Evolutionary conservation across 768 basidiomycete genomes (phyloP).

Genomic region (Lactarius pseudohatsudake): DNA sequence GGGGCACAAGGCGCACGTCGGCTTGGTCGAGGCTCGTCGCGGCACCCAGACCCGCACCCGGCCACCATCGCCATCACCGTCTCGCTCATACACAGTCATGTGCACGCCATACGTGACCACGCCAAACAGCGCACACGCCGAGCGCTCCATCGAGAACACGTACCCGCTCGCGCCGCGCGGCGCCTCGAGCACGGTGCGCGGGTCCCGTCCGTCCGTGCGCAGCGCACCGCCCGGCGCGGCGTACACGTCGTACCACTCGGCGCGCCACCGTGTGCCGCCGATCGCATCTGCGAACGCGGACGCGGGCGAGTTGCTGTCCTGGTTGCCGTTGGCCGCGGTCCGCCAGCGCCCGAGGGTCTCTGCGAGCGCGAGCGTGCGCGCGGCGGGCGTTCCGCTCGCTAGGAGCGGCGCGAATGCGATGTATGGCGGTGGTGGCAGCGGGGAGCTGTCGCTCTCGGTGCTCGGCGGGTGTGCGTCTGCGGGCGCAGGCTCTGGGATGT

Average conservation of each 20-base stretch:
- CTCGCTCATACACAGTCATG: conserved; percentile 69
- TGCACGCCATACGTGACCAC: conserved; percentile 92
- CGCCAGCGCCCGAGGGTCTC: conserved; percentile 77
- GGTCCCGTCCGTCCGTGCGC: conserved; percentile 37
- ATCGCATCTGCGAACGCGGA: conserved; percentile 58
- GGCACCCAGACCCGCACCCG: conserved; percentile 80
- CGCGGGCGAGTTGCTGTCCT: conserved; percentile 32
- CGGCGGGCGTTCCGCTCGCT: conserved; percentile 32
- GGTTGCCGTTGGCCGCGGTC: conserved; percentile 8
- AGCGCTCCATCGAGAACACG: conserved; percentile 86
- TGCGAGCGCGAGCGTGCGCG: conserved; percentile 60
- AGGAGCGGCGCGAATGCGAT: conserved; percentile 17
- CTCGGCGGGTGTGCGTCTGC: background rate
- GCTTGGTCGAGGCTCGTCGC: conserved; percentile 80
- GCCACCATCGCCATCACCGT: conserved; percentile 30
- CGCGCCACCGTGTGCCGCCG: conserved; percentile 78
- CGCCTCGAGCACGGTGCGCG: conserved; percentile 34
- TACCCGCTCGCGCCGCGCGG: conserved; percentile 49
- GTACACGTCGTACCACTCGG: conserved; percentile 81
- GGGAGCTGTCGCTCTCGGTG: background rate
- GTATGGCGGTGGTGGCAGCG: background rate
- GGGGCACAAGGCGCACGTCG: conserved; percentile 58
- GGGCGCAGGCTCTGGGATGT: conserved; percentile 34
- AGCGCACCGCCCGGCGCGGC: conserved; percentile 62
- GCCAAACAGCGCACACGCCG: conserved; percentile 87